Evolutionary conservation across 1,139 yeast species (phyloP), one percentile per base, ranked within the genome.

Genomic region (Candida buenavistaensis): DNA sequence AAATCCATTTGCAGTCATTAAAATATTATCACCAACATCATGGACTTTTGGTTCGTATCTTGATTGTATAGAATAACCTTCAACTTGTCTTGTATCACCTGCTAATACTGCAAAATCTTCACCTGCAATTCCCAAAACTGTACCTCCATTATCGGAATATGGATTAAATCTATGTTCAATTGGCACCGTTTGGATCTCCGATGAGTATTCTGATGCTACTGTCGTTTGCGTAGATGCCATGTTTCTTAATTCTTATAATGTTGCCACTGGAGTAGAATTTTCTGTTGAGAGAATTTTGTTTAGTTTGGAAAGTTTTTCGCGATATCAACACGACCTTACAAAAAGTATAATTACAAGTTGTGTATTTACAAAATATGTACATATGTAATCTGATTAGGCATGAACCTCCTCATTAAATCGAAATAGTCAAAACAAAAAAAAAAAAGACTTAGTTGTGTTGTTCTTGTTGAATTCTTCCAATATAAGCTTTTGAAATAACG

Each of bases 101-200:
- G 99, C 98, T 43, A 92, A 73, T 26, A 92, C 94, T 20, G 96
- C 97, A 55, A 89, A 92, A 62, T 92, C 97, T 56, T 87, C 87
- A 32, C 99, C 98, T 3, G 98, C 97, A 62, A 92, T 92, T 40
- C 97, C 99, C 47, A 92, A 69, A 39, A 90, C 92, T 6, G 97
- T 90, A 52, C 99, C 99, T 49, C 99, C 99, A 54, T 90, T 89
- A 61, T 92, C 97, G 33, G 94, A 73, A 67, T 92, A 92, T 36
- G 98, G 98, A 55, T 92, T 90, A 72, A 92, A 92, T 56, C 86
- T 75, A 62, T 90, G 96, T 64, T 90, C 96, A 59, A 88, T 87
- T 41, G 96, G 96, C 19, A 70, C 74, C 16, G 67, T 47, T 34
- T 67, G 69, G 30, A 58, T 59, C 48, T 77, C 82, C 16, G 74